Conservation (phyloP, 73 alveolate genomes). For the Paramecium biaurelia region DNA sequence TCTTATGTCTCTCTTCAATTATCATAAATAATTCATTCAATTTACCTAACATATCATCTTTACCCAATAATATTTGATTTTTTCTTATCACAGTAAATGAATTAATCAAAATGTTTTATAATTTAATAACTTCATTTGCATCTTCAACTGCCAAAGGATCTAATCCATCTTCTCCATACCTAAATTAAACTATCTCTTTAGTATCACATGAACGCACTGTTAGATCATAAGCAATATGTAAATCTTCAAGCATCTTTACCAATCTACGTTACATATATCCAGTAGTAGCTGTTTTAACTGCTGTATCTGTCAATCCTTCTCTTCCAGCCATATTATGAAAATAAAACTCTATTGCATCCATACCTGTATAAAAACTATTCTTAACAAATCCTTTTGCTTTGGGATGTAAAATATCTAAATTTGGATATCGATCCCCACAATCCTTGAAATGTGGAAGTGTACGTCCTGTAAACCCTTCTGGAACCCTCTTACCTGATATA, state of each 20-base stretch:
- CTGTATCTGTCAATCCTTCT: conserved; percentile 99
- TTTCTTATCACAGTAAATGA: background rate
- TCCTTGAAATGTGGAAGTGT: conserved; percentile 96
- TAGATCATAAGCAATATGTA: conserved; percentile 98
- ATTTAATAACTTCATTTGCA: conserved; percentile 86
- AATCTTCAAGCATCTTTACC: conserved; percentile 99
- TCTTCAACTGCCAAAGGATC: conserved; percentile 91
- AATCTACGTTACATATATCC: conserved; percentile 99
- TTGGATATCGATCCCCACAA: conserved; percentile 36
- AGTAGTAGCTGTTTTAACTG: conserved; percentile 99
- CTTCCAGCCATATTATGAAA: conserved; percentile 99
- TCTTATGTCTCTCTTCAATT: background rate
- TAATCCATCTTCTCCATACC: conserved; percentile 99
- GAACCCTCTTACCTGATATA: conserved; percentile 91
- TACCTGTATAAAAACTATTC: conserved; percentile 95
- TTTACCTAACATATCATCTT: background rate
- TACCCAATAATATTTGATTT: background rate
- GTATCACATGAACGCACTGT: conserved; percentile 97
- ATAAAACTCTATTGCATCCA: conserved; percentile 84
- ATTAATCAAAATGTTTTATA: conserved; percentile 68
- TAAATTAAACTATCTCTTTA: conserved; percentile 95
- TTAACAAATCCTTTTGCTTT: conserved; percentile 97
- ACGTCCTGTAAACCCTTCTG: conserved; percentile 96
- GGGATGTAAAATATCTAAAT: conserved; percentile 85
- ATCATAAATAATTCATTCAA: background rate